phyloP scores from a whole-genome alignment of 2,329 filamentous ascomycete genomes.

The Ambrosiella cleistominuta region DNA sequence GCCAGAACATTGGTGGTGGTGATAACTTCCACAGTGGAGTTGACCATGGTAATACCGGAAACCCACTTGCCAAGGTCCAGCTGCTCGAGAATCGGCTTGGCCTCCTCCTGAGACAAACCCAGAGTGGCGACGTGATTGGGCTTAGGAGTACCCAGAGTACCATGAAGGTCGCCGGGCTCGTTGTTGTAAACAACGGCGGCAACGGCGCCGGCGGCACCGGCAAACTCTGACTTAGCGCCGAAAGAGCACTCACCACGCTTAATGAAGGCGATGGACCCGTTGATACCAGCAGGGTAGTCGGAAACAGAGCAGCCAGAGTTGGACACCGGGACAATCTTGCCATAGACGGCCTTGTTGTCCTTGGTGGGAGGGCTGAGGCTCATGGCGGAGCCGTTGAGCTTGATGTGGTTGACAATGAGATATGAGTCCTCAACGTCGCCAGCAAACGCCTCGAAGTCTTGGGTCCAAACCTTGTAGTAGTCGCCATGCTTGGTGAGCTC shows the following conservation, averaged over 20 bases:
- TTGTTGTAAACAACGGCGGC: conserved; percentile 64
- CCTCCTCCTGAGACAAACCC: conserved; percentile 43
- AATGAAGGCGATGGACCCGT: conserved; percentile 53
- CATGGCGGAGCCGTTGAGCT: conserved; percentile 39
- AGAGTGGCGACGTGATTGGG: conserved; percentile 49
- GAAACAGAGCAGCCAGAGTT: conserved; percentile 45
- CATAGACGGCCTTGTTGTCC: conserved; percentile 39
- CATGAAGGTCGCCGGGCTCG: conserved; percentile 41
- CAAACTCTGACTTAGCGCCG: conserved; percentile 49
- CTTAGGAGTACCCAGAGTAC: conserved; percentile 48
- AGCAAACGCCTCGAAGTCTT: conserved; percentile 44
- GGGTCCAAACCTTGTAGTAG: conserved; percentile 46
- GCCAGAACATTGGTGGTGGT: conserved; percentile 43
- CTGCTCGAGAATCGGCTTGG: conserved; percentile 34
- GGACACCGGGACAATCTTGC: conserved; percentile 39
- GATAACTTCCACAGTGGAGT: conserved; percentile 36
- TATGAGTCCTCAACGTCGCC: conserved; percentile 42
- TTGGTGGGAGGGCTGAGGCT: conserved; percentile 49
- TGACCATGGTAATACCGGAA: conserved; percentile 40
- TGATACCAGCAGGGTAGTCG: conserved; percentile 43
- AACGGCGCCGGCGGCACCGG: conserved; percentile 50
- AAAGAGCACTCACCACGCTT: conserved; percentile 54
- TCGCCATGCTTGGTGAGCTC: conserved; percentile 35
- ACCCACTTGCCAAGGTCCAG: conserved; percentile 34
- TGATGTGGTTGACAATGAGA: conserved; percentile 35